phyloP scores from a whole-genome alignment of 2,329 filamentous ascomycete genomes.

The Didymella keratinophila region DNA sequence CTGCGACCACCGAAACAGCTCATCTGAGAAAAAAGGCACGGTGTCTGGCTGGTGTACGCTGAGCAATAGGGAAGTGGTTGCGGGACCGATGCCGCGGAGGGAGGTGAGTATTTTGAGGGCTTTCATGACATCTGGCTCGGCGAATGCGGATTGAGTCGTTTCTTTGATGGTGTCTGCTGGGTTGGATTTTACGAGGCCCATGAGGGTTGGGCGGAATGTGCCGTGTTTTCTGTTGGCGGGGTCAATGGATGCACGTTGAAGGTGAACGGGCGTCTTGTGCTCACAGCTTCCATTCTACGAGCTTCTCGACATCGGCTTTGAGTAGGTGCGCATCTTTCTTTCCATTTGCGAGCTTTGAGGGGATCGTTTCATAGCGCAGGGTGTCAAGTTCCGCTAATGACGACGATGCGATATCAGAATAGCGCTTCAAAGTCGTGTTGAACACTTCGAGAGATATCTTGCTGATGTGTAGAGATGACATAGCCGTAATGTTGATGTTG shows the following conservation, averaged over 20 bases:
- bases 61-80: slow-evolving; percentile 78
- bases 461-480: slow-evolving; percentile 21
- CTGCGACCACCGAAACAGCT: slow-evolving; percentile 76
- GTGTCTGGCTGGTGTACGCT: slow-evolving; percentile 66
- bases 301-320: slow-evolving; percentile 42
- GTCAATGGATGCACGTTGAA: too few relatives aligned
- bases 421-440: slow-evolving; percentile 34
- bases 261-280: too few relatives aligned
- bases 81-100: slow-evolving; percentile 79
- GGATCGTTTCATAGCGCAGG: slow-evolving; percentile 43
- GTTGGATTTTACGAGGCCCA: slow-evolving; percentile 66
- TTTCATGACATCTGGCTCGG: slow-evolving; percentile 10
- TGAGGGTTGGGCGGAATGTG: slow-evolving; percentile 58
- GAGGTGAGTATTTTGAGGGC: slow-evolving; percentile 64
- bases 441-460: slow-evolving; percentile 32
- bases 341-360: slow-evolving; percentile 29
- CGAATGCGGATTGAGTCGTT: slow-evolving; percentile 63
- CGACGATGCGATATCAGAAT: slow-evolving; percentile 36
- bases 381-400: slow-evolving; percentile 43
- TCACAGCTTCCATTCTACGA: slow-evolving; percentile 54
- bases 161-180: slow-evolving; percentile 55
- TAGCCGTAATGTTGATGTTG: slow-evolving; percentile 7
- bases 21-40: slow-evolving; percentile 81
- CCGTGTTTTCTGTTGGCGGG: slow-evolving; percentile 56
- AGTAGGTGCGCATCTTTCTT: slow-evolving; percentile 23